phyloP scores from a whole-genome alignment of 1,284 basidiomycete species.

The Heterobasidion parviporum region DNA sequence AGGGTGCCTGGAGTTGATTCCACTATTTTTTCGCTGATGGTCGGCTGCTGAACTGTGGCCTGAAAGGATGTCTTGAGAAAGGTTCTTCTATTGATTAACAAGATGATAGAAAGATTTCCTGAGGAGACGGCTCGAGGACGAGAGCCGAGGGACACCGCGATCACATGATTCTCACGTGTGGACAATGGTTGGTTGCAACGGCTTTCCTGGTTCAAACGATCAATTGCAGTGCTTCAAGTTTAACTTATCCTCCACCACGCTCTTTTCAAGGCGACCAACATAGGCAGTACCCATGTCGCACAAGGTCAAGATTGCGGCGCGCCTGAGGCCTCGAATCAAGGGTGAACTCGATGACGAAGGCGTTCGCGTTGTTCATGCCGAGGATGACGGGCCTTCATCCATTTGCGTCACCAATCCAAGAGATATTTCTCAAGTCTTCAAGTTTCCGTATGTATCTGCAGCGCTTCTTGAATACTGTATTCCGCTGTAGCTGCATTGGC shows the following conservation, averaged over 20 bases:
- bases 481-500: neutral
- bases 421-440: conserved; percentile 55
- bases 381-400: conserved; percentile 26
- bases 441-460: conserved; percentile 51
- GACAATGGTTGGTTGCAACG: no score
- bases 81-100: no score
- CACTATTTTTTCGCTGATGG: no score
- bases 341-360: conserved; percentile 56
- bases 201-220: no score
- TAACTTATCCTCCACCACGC: neutral
- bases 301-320: conserved; percentile 49
- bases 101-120: no score
- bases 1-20: no score
- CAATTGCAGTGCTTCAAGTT: no score
- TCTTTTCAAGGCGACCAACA: neutral
- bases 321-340: conserved; percentile 53
- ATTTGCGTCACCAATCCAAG: conserved; percentile 61
- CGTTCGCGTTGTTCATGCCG: conserved; percentile 40
- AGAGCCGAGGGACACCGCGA: no score
- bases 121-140: no score
- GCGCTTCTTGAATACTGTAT: neutral
- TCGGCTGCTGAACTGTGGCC: no score
- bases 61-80: no score
- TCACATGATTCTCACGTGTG: no score
- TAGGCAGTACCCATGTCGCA: conserved; percentile 10